A percentile compares a stretch with the other conserved stretches of the same genome.
phyloP scores from a whole-genome alignment of 345 rosid species.

The Hibiscus tridactylites region DNA sequence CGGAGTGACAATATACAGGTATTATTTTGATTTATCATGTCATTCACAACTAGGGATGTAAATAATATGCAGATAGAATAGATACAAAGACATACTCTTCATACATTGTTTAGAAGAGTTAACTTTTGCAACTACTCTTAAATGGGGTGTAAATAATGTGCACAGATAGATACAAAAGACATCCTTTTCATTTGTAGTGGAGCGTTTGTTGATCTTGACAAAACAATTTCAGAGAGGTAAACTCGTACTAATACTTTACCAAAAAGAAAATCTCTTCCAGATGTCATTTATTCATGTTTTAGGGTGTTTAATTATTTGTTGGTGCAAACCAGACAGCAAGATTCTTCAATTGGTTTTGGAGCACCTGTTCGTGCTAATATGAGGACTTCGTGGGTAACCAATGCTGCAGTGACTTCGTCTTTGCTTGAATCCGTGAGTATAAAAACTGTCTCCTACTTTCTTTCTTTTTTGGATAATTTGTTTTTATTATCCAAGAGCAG shows the following conservation, averaged over 20 bases:
- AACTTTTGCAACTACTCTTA: not conserved
- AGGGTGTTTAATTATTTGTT: slow-evolving; percentile 9
- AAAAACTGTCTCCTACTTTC: not conserved
- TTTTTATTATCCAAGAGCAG: too few relatives aligned
- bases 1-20: slow-evolving; percentile 97
- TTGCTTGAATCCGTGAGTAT: slow-evolving; percentile 76
- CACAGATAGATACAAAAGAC: slow-evolving; percentile 92
- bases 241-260: not conserved
- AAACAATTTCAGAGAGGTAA: slow-evolving; percentile 91
- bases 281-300: not conserved
- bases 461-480: too few relatives aligned
- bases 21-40: slow-evolving; percentile 14
- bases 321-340: slow-evolving; percentile 58
- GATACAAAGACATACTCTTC: too few relatives aligned
- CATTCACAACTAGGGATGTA: not conserved
- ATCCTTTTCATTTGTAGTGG: slow-evolving; percentile 97
- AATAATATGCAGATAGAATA: too few relatives aligned
- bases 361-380: slow-evolving; percentile 96
- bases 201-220: slow-evolving; percentile 88
- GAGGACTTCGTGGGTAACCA: slow-evolving; percentile 61
- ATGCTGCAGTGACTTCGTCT: slow-evolving; percentile 72
- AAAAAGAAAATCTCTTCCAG: not conserved
- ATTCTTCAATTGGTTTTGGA: slow-evolving; percentile 95
- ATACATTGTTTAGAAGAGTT: not conserved
- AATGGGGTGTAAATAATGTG: slow-evolving; percentile 13